Conservation (phyloP, 805 yeast genomes). For the Kuraishia hungarica region DNA sequence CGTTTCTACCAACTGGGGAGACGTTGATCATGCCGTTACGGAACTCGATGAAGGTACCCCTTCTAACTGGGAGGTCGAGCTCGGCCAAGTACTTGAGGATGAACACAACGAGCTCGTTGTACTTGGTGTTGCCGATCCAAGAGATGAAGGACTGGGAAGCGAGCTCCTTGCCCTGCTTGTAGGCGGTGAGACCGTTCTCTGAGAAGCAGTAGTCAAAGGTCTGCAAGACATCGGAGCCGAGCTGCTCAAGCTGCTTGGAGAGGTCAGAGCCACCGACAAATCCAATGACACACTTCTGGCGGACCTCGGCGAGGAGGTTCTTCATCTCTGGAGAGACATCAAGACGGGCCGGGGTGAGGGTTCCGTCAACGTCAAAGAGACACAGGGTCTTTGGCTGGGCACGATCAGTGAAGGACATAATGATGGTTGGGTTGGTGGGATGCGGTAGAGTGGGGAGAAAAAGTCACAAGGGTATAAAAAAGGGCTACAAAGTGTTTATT, state of each 20-base stretch:
- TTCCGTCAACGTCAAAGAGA: slow-evolving; percentile 96
- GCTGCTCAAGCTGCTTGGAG: slow-evolving; percentile 91
- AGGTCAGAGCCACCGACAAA: slow-evolving; percentile 98
- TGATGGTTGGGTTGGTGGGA: too few relatives aligned
- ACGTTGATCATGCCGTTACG: slow-evolving; percentile 99
- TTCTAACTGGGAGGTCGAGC: slow-evolving; percentile 88
- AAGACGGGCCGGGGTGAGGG: slow-evolving; percentile 92
- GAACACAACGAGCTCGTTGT: slow-evolving; percentile 82
- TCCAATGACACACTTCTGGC: slow-evolving; percentile 91
- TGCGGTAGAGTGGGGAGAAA: too few relatives aligned
- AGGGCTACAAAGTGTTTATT: too few relatives aligned
- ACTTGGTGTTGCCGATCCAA: slow-evolving; percentile 94
- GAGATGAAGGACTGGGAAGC: slow-evolving; percentile 90
- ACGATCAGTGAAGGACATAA: slow-evolving; percentile 59
- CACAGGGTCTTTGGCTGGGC: slow-evolving; percentile 83
- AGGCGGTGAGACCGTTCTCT: slow-evolving; percentile 97
- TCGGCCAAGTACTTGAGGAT: slow-evolving; percentile 78
- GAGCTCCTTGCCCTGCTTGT: slow-evolving; percentile 79
- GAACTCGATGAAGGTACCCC: slow-evolving; percentile 98
- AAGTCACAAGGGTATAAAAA: too few relatives aligned
- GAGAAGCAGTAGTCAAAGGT: slow-evolving; percentile 94
- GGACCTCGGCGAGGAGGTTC: slow-evolving; percentile 58
- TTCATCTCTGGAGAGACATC: slow-evolving; percentile 68
- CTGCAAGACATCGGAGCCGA: slow-evolving; percentile 68
- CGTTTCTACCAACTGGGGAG: slow-evolving; percentile 98